Evolutionary conservation across 352 stramenopile genomes (phyloP), one percentile per base, ranked within the genome.

Genomic region (Hyaloperonospora arabidopsidis): DNA sequence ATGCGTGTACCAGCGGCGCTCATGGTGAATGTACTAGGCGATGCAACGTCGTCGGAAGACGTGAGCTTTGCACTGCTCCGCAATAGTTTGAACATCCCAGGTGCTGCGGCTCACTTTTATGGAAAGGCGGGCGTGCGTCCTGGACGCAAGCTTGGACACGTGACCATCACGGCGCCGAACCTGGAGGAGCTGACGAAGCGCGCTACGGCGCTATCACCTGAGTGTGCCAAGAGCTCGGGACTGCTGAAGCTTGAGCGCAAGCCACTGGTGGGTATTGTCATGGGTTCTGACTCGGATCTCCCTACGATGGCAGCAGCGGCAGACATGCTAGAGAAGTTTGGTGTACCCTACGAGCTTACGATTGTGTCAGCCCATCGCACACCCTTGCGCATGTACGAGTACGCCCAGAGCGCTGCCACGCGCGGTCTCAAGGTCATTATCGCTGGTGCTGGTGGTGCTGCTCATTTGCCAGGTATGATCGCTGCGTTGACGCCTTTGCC

Each of bases 281-380:
- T 96, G 87, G 87, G 87, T 57, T 93, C 84, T 18, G 93, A 99
- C 65, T 98, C 90, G 59, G 97, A 99, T 68, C 79, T 99, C 49
- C 93, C 95, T 5, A 95, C 88, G 15, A 99, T 99, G 97, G 81
- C 91, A 13, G 93, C 89, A n/a, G 95, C 94, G 3, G 84, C 93
- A 7, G 83, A 98, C 28, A 87, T 98, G 47, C 72, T 99, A 21
- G 90, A 98, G 54, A 75, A 97, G 53, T 99, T 99, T 57, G 61
- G 74, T 15, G 82, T 99, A 32, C 83, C 91, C 2, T 98, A 97
- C 68, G 96, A 99, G 68, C 82, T 98, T 17, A 97, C 91, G 48
- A 97, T 99, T 64, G 96, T 99, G 32, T 98, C 91, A 48, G 97
- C 97, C n/a, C 97, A 99, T 71, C 80, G 97, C 54, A 99, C 97